These are phyloP conservation scores for Globisporangium nagaii DNA, from an alignment of 352 stramenopile genomes.

Conservation along the genomic window DNA sequence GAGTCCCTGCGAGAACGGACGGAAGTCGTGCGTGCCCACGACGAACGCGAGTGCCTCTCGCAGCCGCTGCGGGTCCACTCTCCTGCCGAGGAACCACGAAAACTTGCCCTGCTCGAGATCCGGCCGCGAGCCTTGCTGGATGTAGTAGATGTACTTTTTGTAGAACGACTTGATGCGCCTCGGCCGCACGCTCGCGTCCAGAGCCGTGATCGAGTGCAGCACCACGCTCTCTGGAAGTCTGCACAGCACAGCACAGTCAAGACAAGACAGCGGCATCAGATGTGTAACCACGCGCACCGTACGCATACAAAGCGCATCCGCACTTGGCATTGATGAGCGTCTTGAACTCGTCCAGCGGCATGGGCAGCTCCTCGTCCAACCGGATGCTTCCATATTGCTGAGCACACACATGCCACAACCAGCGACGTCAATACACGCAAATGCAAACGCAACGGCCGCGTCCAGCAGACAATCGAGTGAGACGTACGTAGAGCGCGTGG, in stretches of 20 bases:
- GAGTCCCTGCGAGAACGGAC: conserved; percentile 73
- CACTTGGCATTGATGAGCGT: conserved; percentile 52
- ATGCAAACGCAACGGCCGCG: no score
- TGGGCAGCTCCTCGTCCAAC: conserved; percentile 29
- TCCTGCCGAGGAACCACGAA: conserved; percentile 79
- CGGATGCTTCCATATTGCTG: conserved; percentile 86
- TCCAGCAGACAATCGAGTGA: neutral
- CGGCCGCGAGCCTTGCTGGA: conserved; percentile 74
- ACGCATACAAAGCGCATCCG: no score
- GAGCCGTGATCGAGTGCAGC: conserved; percentile 33
- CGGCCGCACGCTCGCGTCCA: conserved; percentile 24
- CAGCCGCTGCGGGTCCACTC: conserved; percentile 52
- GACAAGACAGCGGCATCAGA: no score
- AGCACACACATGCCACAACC: conserved; percentile 4
- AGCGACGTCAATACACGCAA: conserved; percentile 5
- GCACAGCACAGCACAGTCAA: neutral
- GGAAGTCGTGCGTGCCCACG: conserved; percentile 73
- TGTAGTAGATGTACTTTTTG: conserved; percentile 90
- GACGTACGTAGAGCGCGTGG: conserved; percentile 73
- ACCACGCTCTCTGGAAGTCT: conserved; percentile 43
- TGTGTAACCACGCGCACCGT: no score
- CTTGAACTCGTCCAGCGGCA: conserved; percentile 38
- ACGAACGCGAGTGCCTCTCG: conserved; percentile 63
- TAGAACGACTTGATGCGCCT: conserved; percentile 71
- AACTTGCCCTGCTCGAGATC: conserved; percentile 66